Base-by-base conservation (phyloP, 1,284 basidiomycete genomes). In the Ustilago cynodontis region DNA sequence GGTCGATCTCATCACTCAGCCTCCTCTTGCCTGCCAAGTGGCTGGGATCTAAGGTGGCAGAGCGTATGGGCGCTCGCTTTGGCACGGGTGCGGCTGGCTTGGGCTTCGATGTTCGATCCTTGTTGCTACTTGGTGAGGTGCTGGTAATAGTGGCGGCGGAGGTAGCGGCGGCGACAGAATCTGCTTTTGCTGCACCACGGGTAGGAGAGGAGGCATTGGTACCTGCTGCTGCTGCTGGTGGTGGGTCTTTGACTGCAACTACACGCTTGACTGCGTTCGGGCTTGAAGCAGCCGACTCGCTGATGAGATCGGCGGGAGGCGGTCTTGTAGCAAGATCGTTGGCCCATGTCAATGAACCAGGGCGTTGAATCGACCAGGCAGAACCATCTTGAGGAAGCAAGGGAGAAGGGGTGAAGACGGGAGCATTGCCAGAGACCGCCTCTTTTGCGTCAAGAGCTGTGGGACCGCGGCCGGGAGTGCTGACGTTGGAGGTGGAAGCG, bases 401-500 rank as follows among this genome's bases (percentile, higher is more conserved):
- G 14, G 75, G 75, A 24, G 74, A 72, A 9, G 71, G 66, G 1
- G 64, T 65, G 22, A 61, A 77, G 57, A 63, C 49, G 49, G 65
- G 50, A 29, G 66, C 64, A 13, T 55, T 60, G n/a, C 52, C 33
- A 14, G 64, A 20, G 4, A 53, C 39, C 6, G 53, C 39, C 7
- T 73, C 64, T 54, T 65, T 65, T 14, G 64, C 47, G 29, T 69
- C 71, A 9, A 71, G 49, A 11, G 67, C 51, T 16, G 22, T 65
- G n/a, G 60, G 33, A n/a, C 22, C 65, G 8, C 75, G 63, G 20
- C 61, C 43, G 11, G 75, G 75, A 7, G 75, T 77, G 64, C 54
- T 77, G 24, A 77, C 75, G 29, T 66, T 74, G 24, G 75, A 77
- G 18, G 75, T 60, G 26, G 67, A 61, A 18, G 75, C 75, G 6